These are phyloP conservation scores for Sphagnum fallax DNA, from an alignment of 228 moss, liverwort and hornwort genomes.

Conservation along the genomic window DNA sequence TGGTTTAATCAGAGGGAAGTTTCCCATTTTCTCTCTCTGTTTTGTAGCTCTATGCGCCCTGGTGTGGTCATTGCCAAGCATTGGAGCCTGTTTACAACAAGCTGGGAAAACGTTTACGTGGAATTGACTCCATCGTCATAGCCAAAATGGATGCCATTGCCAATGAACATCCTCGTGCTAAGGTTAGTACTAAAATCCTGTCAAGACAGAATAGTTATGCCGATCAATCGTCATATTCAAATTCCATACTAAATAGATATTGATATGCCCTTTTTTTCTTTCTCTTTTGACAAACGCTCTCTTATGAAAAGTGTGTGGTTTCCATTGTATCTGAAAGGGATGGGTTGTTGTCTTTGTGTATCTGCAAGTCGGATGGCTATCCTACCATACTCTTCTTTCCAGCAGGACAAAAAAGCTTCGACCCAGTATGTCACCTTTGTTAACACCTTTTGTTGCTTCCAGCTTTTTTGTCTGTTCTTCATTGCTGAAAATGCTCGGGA, in stretches of 20 bases:
- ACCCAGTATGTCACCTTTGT: conserved; percentile 47
- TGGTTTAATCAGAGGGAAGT: not conserved
- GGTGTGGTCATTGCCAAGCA: conserved; percentile 68
- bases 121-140: conserved; percentile 54
- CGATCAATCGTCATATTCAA: no score
- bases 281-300: no score
- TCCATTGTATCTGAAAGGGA: not conserved
- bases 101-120: conserved; percentile 44
- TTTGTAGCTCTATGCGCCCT: conserved; percentile 58
- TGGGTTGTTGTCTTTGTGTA: not conserved
- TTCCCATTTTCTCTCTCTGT: not conserved
- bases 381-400: conserved; percentile 88
- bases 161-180: conserved; percentile 78
- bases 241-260: no score
- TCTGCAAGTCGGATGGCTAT: conserved; percentile 70
- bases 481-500: not conserved
- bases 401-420: conserved; percentile 93
- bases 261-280: not conserved
- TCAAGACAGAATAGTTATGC: not conserved
- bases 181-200: conserved; percentile 23
- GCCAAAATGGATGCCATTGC: conserved; percentile 74
- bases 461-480: not conserved
- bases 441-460: not conserved
- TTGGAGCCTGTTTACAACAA: conserved; percentile 53
- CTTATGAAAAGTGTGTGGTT: not conserved